Conservation (phyloP, 495 filamentous ascomycete species). For the Neurospora sp. region DNA sequence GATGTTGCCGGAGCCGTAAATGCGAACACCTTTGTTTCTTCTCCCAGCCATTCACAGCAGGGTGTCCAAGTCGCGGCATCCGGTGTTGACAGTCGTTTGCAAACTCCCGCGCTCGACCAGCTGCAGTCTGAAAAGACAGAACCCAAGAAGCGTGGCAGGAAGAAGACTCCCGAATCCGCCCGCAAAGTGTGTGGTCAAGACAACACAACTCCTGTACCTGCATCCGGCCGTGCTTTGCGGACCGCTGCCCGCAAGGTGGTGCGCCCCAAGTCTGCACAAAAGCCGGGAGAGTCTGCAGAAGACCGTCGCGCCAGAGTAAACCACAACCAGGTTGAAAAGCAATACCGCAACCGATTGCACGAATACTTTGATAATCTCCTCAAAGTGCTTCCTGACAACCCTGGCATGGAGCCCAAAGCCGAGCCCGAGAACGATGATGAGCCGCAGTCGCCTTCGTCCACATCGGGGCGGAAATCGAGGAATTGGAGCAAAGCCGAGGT, state of each 20-base stretch:
- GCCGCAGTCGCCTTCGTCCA: not conserved
- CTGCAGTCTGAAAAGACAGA: not conserved
- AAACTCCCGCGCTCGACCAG: not conserved
- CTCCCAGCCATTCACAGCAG: not conserved
- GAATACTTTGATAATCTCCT: conserved; percentile 19
- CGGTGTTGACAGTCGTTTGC: not conserved
- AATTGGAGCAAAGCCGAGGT: conserved; percentile 23
- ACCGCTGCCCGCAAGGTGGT: conserved; percentile 8
- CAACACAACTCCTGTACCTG: not conserved
- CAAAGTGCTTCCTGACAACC: conserved; percentile 12
- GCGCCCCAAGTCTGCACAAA: not conserved
- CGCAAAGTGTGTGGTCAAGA: not conserved
- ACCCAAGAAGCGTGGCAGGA: not conserved
- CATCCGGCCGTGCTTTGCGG: not conserved
- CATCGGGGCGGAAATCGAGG: not conserved
- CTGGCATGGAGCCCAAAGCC: not conserved
- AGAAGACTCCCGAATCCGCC: not conserved
- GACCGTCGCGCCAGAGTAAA: conserved; percentile 17
- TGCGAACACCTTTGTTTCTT: not conserved
- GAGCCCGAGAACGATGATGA: not conserved
- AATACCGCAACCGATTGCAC: conserved; percentile 22
- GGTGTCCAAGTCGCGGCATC: not conserved
- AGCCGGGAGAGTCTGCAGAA: conserved; percentile 13
- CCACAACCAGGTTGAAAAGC: conserved; percentile 24
- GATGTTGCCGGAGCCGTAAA: not conserved